Evolutionary conservation across 495 filamentous ascomycete species (phyloP).

Genomic region (Penicillium riverlandense): DNA sequence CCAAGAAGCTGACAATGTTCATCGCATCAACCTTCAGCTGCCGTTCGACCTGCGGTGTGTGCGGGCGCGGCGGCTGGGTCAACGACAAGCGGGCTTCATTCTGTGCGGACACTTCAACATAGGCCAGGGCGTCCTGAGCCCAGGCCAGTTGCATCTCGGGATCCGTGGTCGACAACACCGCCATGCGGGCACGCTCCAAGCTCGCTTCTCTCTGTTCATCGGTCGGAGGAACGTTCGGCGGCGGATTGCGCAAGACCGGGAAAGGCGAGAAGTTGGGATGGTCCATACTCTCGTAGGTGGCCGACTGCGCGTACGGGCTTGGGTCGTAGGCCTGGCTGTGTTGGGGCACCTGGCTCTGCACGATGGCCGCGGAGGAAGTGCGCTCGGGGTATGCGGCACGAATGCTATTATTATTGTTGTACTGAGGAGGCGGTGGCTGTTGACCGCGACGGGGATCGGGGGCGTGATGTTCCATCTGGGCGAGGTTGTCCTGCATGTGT

Average conservation of each 20-base stretch:
- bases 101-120: constrained; percentile 76
- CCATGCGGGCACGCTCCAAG: constrained; percentile 70
- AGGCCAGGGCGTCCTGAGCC: constrained; percentile 87
- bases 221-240: constrained; percentile 85
- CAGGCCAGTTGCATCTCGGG: constrained; percentile 94
- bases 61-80: constrained; percentile 55
- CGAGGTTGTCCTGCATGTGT: constrained; percentile 87
- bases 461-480: constrained; percentile 79
- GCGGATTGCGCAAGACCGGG: constrained; percentile 71
- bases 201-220: constrained; percentile 90
- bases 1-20: constrained; percentile 82
- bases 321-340: constrained; percentile 23
- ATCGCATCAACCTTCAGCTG: constrained; percentile 82
- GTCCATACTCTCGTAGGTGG: constrained; percentile 45
- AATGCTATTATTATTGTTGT: constrained; percentile 10
- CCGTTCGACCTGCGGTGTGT: constrained; percentile 81
- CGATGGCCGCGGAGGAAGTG: constrained; percentile 23
- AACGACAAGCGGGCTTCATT: constrained; percentile 58
- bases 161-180: constrained; percentile 88
- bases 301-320: constrained; percentile 33
- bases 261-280: constrained; percentile 85
- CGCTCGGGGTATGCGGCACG: constrained; percentile 36
- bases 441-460: constrained; percentile 36
- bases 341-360: constrained; percentile 27
- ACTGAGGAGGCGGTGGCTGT: constrained; percentile 25